Evolutionary conservation across 768 basidiomycete genomes (phyloP), one percentile per base, ranked within the genome.

Genomic region (Tricholoma sp.): DNA sequence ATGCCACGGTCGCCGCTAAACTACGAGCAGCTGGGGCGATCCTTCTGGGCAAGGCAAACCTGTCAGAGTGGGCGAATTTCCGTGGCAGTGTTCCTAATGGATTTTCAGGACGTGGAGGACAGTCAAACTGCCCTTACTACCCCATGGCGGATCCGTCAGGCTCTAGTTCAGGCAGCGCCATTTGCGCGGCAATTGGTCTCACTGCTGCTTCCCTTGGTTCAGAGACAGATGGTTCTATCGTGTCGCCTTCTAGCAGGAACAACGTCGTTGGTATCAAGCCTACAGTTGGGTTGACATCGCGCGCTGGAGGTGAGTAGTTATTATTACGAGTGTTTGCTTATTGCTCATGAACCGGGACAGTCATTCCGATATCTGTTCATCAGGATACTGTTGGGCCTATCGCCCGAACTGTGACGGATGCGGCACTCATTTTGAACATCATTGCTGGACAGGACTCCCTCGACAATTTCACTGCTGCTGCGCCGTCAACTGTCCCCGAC

Each of bases 351-450:
- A 36, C 24, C 4, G 34, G 13, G 17, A 2, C 52, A 83, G 83
- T 84, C 4, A 69, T 84, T 29, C 84, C 84, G 3, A 80, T 82
- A 5, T 82, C 81, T 1, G 68, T 67, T 15, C 76, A 82, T 59
- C 82, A 83, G 65, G 84, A 85, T 58, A 79, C 82, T 2, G 75
- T 84, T 2, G 84, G 84, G 0, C 83, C 84, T 0, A 76, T 86
- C 57, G 68, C 79, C 2, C 74, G 83, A 6, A 79, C 80, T 2
- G 57, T 84, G 20, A 64, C 79, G 0, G 84, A 85, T 55, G 81
- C 78, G 0, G 83, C 83, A 0, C 74, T 79, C 34, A 74, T 85
- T 1, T 72, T 85, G 10, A 77, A 78, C n/a, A 64, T 79, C 44
- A 84, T 85, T 42, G 81, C 82, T 0, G 83, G 82, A 1, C 71